Conservation (phyloP, 371 early-diverging fungal genomes). For the Lichtheimia hyalospora region DNA sequence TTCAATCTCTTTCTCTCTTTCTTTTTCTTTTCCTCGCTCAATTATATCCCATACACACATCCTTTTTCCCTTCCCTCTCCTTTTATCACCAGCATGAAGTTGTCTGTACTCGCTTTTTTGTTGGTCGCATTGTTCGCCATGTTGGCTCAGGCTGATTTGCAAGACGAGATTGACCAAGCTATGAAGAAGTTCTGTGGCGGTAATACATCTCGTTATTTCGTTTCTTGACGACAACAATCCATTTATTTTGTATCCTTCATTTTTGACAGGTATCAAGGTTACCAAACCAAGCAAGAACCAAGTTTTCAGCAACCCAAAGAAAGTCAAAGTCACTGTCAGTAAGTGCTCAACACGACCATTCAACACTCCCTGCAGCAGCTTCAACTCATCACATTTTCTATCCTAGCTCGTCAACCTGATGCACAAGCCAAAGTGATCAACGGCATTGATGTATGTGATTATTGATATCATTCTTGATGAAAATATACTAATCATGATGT, state of each 20-base stretch:
- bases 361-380: background rate
- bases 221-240: background rate
- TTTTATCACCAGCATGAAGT: slow-evolving; percentile 14
- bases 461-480: background rate
- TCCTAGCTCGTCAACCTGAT: slow-evolving; percentile 16
- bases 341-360: slow-evolving; percentile 7
- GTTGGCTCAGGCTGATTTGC: slow-evolving; percentile 13
- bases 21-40: slow-evolving; percentile 4
- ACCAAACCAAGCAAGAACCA: slow-evolving; percentile 20
- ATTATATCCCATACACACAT: slow-evolving; percentile 1
- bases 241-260: background rate
- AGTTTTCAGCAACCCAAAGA: slow-evolving; percentile 16
- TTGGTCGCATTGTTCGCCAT: slow-evolving; percentile 9
- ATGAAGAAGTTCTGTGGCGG: slow-evolving; percentile 25
- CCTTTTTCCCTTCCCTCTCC: background rate
- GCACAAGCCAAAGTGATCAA: slow-evolving; percentile 14
- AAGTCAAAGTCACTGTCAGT: slow-evolving; percentile 23
- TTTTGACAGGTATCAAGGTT: slow-evolving; percentile 12
- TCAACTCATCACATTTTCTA: background rate
- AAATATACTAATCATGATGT: background rate
- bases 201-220: background rate
- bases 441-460: slow-evolving; percentile 21
- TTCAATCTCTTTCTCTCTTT: background rate
- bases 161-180: slow-evolving; percentile 17
- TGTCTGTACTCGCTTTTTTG: slow-evolving; percentile 8